Percentiles rank a stretch among this genome's conserved stretches.
phyloP scores from a whole-genome alignment of 2,329 filamentous ascomycete genomes.

The Penicillium sp. region DNA sequence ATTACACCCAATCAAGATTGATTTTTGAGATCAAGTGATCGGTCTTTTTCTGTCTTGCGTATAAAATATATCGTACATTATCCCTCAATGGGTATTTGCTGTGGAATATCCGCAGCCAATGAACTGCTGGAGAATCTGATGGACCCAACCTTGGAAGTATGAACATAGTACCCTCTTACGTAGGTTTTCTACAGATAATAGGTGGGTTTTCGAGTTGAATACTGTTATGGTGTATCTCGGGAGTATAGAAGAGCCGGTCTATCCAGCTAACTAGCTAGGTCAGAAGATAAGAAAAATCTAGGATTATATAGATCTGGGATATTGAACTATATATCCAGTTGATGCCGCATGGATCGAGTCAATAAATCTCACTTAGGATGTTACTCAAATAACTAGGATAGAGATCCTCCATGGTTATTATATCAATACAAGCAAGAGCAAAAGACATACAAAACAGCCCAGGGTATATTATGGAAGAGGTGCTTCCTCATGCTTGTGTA shows the following conservation, averaged over 20 bases:
- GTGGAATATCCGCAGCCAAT: not conserved
- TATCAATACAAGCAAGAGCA: not conserved
- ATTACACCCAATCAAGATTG: not conserved
- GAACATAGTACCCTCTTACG: not conserved
- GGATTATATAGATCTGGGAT: not conserved
- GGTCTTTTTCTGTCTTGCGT: not conserved
- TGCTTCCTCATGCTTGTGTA: not conserved
- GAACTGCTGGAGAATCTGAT: not conserved
- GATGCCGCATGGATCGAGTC: not conserved
- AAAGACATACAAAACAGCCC: not conserved
- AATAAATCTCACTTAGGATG: not conserved
- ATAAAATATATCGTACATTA: not conserved
- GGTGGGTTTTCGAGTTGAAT: no score
- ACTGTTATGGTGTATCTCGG: not conserved
- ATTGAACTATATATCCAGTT: not conserved
- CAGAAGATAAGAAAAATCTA: not conserved
- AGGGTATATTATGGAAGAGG: no score
- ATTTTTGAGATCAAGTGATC: not conserved
- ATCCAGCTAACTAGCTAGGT: accelerated
- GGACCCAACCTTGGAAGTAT: not conserved
- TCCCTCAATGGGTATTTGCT: not conserved
- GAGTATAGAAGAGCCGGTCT: not conserved
- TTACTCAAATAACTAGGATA: not conserved
- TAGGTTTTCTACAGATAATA: not conserved
- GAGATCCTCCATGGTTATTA: not conserved